A percentile compares a stretch with the other conserved stretches of the same genome.
These are phyloP conservation scores for Thinopyrum elongatum DNA, from an alignment of 176 grass and related monocot species.

Conservation along the genomic window DNA sequence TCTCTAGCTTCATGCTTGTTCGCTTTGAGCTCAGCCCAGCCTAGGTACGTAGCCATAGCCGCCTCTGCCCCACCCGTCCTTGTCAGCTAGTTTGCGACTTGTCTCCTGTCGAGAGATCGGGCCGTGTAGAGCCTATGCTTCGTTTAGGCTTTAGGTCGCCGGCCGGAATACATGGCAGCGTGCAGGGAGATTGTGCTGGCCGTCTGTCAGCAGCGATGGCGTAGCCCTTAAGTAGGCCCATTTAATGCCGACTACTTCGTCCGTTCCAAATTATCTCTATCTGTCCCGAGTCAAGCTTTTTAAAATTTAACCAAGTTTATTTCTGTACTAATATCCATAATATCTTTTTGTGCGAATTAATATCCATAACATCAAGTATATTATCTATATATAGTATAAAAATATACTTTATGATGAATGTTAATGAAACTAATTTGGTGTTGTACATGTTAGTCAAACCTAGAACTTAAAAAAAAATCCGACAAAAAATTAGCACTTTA, in stretches of 20 bases:
- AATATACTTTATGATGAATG: too few species aligned
- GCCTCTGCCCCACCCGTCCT: not conserved
- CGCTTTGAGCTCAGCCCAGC: not conserved
- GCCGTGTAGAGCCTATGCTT: not conserved
- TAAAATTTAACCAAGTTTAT: too few species aligned
- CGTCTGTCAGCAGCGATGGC: not conserved
- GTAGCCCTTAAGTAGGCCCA: not conserved
- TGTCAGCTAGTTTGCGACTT: slow-evolving; percentile 26
- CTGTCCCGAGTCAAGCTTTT: too few species aligned
- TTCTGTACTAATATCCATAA: too few species aligned
- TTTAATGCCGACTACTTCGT: not conserved
- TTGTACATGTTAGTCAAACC: too few species aligned
- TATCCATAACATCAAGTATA: too few species aligned
- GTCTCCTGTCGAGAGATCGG: slow-evolving; percentile 9
- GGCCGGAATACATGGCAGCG: not conserved
- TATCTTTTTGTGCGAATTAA: too few species aligned
- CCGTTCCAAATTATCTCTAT: too few species aligned
- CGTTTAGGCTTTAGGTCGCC: not conserved
- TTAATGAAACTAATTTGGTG: too few species aligned
- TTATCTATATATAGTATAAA: too few species aligned
- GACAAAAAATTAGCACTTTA: too few species aligned
- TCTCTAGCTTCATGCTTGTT: not conserved
- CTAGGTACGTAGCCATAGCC: not conserved
- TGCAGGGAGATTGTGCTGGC: not conserved
- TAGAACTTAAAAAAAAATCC: too few species aligned